Percentiles rank a stretch among this genome's conserved stretches.
Evolutionary conservation across 768 basidiomycete species (phyloP).

Genomic region (Termitomyces heimii): DNA sequence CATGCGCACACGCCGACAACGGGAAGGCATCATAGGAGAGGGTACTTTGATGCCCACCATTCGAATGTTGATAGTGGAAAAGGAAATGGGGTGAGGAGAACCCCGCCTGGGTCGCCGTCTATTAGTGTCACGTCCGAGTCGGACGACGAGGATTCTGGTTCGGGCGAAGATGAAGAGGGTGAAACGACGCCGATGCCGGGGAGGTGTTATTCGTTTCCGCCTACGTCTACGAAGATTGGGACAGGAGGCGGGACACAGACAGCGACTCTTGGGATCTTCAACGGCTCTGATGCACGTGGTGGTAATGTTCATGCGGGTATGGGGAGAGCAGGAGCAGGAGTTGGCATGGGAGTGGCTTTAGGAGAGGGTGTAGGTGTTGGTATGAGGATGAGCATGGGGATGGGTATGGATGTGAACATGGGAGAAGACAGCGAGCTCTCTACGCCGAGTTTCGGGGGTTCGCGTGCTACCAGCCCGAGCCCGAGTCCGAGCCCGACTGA

Average conservation of each 20-base stretch:
- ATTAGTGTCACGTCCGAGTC: slow-evolving; percentile 9
- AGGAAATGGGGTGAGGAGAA: slow-evolving; percentile 28
- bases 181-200: slow-evolving; percentile 20
- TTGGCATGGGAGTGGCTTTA: not conserved
- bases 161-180: slow-evolving; percentile 3
- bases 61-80: not conserved
- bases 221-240: not conserved
- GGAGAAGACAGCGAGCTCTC: slow-evolving; percentile 30
- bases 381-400: not conserved
- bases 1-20: not conserved
- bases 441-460: slow-evolving; percentile 44
- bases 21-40: slow-evolving; percentile 52
- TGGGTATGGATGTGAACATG: slow-evolving; percentile 4
- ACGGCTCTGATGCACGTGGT: not conserved
- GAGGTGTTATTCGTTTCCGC: slow-evolving; percentile 33
- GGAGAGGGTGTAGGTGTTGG: not conserved
- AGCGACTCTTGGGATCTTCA: not conserved
- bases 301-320: not conserved
- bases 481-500: slow-evolving; percentile 6
- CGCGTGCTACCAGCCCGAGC: slow-evolving; percentile 24
- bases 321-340: not conserved
- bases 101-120: slow-evolving; percentile 44
- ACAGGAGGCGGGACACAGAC: not conserved
- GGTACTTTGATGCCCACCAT: slow-evolving; percentile 32
- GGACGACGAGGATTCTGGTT: not conserved